Conservation (phyloP, 805 yeast genomes). For the Groenewaldozyma tartarivorans region DNA sequence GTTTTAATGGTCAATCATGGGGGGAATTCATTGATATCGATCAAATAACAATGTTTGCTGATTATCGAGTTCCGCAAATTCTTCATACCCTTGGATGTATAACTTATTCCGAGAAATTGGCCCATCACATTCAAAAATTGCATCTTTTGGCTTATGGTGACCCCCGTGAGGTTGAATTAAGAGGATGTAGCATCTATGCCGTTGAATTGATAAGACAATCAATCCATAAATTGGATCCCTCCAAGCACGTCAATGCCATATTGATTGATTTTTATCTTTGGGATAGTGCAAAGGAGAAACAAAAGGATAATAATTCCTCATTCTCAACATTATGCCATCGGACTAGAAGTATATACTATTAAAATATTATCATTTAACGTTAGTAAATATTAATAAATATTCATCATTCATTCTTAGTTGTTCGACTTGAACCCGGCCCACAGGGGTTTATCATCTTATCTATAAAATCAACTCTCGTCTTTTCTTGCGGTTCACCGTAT, state of each 20-base stretch:
- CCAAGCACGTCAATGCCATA: conserved; percentile 26
- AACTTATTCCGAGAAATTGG: conserved; percentile 24
- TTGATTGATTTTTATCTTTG: conserved; percentile 35
- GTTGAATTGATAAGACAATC: conserved; percentile 28
- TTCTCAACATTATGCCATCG: conserved; percentile 27
- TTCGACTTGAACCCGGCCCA: neutral
- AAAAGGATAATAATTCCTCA: conserved; percentile 13
- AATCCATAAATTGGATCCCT: conserved; percentile 18
- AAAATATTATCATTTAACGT: no score
- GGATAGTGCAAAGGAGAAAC: conserved; percentile 35
- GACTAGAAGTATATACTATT: conserved; percentile 31
- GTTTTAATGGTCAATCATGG: conserved; percentile 28
- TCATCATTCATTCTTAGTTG: neutral
- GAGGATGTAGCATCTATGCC: conserved; percentile 34
- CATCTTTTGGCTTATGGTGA: conserved; percentile 24
- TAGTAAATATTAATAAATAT: no score
- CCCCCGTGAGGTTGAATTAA: conserved; percentile 30
- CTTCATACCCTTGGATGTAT: conserved; percentile 30
- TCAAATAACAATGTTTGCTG: conserved; percentile 37
- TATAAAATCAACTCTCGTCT: conserved; percentile 18
- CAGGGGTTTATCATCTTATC: conserved; percentile 12
- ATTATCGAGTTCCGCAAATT: conserved; percentile 38
- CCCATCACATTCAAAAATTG: conserved; percentile 15
- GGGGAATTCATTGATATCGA: conserved; percentile 34
- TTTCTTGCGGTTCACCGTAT: conserved; percentile 33